Evolutionary conservation across 2,329 filamentous ascomycete genomes (phyloP).

Genomic region (Xylariales sp.): DNA sequence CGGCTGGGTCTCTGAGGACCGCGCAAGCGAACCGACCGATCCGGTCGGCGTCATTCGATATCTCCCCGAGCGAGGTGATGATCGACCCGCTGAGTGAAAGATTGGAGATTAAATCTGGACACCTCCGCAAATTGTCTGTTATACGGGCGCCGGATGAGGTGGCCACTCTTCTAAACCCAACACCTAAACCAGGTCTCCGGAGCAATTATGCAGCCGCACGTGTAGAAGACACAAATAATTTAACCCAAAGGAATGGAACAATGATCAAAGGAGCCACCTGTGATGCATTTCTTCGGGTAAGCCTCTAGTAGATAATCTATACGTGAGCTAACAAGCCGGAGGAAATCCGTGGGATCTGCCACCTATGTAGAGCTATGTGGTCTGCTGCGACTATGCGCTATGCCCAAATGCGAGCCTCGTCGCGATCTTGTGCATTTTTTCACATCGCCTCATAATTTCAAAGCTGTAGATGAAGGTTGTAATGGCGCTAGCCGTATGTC

Average conservation of each 20-base stretch:
- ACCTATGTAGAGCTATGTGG: neutral
- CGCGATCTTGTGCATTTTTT: conserved; percentile 17
- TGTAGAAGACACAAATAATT: neutral
- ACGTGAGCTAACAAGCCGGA: conserved; percentile 2
- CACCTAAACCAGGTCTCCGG: neutral
- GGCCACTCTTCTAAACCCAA: neutral
- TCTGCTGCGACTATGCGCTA: conserved; percentile 9
- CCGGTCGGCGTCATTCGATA: conserved; percentile 7
- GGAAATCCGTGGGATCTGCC: conserved; percentile 15
- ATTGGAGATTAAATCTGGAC: conserved; percentile 16
- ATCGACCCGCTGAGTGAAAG: conserved; percentile 11
- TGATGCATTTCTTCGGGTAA: conserved; percentile 18
- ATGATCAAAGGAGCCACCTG: neutral
- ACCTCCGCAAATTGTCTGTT: neutral
- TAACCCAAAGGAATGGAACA: neutral
- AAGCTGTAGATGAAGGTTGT: neutral
- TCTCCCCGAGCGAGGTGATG: conserved; percentile 13
- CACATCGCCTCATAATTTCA: conserved; percentile 5
- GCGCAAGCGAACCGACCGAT: conserved; percentile 17
- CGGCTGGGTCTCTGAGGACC: conserved; percentile 2
- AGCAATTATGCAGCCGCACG: neutral
- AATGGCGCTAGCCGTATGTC: neutral
- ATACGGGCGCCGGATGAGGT: conserved; percentile 20
- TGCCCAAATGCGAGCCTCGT: conserved; percentile 17
- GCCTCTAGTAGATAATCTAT: neutral